These are phyloP conservation scores for Bacterosira constricta DNA, from an alignment of 108 stramenopile genomes.

Conservation along the genomic window DNA sequence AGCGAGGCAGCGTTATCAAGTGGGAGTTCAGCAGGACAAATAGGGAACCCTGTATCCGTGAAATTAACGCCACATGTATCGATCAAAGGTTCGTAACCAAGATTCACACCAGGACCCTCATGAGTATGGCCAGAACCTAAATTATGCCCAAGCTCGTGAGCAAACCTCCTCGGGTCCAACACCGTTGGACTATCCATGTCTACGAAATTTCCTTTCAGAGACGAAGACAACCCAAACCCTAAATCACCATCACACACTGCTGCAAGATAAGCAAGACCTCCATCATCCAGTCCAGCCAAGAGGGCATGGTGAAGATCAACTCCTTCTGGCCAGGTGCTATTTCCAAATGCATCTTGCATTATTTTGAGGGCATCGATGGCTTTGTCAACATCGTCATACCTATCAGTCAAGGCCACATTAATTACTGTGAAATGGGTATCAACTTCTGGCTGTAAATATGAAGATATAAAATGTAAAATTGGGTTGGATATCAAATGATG, in stretches of 20 bases:
- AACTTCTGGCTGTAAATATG: background rate
- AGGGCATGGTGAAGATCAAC: constrained; percentile 15
- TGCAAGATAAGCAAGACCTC: background rate
- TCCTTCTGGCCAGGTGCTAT: background rate
- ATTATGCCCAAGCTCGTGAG: background rate
- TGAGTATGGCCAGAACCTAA: constrained; percentile 5
- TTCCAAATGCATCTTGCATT: background rate
- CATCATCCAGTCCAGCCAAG: background rate
- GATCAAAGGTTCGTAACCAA: background rate
- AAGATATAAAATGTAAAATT: background rate
- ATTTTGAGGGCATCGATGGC: background rate
- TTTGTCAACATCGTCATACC: background rate
- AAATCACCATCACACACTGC: background rate
- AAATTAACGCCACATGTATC: constrained; percentile 6
- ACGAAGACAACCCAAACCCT: background rate
- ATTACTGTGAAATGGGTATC: constrained; percentile 5
- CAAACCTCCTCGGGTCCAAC: background rate
- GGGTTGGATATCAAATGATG: background rate
- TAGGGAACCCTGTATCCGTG: no score
- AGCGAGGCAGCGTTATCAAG: background rate
- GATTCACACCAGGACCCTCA: background rate
- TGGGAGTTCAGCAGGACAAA: background rate
- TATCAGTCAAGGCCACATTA: background rate
- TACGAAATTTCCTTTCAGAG: background rate
- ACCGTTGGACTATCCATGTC: background rate